phyloP scores from a whole-genome alignment of 495 filamentous ascomycete genomes.

The Xylaria sp. region DNA sequence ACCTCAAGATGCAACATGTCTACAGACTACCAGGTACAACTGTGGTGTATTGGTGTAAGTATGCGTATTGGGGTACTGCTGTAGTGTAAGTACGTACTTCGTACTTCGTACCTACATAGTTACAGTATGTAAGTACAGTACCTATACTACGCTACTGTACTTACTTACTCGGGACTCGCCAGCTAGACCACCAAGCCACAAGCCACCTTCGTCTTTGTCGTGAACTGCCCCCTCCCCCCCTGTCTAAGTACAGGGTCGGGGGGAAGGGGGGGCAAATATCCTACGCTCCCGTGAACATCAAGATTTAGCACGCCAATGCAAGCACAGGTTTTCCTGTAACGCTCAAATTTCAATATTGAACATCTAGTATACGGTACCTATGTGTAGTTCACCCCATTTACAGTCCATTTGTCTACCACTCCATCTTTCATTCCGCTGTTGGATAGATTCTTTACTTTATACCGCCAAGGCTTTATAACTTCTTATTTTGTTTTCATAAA shows the following conservation, averaged over 20 bases:
- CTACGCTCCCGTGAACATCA: constrained; percentile 2
- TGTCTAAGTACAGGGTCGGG: background rate
- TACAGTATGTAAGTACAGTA: too few species aligned
- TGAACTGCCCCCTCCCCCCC: background rate
- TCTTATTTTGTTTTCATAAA: too few species aligned
- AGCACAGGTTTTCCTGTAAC: background rate
- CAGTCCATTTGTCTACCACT: background rate
- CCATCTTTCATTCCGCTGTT: background rate
- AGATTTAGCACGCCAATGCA: constrained; percentile 7
- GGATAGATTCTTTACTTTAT: background rate
- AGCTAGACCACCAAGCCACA: background rate
- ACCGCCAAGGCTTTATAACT: background rate
- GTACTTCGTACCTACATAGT: too few species aligned
- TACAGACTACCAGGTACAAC: background rate
- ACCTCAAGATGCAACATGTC: background rate
- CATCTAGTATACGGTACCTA: too few species aligned
- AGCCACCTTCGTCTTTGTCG: background rate
- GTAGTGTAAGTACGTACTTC: too few species aligned
- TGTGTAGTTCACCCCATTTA: background rate
- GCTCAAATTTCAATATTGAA: background rate
- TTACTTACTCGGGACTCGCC: too few species aligned
- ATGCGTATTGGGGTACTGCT: too few species aligned
- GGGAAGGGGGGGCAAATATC: constrained; percentile 2
- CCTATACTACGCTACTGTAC: too few species aligned
- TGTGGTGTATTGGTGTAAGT: background rate